Evolutionary conservation across 768 basidiomycete genomes (phyloP).

Genomic region (Hysterangium stoloniferum): DNA sequence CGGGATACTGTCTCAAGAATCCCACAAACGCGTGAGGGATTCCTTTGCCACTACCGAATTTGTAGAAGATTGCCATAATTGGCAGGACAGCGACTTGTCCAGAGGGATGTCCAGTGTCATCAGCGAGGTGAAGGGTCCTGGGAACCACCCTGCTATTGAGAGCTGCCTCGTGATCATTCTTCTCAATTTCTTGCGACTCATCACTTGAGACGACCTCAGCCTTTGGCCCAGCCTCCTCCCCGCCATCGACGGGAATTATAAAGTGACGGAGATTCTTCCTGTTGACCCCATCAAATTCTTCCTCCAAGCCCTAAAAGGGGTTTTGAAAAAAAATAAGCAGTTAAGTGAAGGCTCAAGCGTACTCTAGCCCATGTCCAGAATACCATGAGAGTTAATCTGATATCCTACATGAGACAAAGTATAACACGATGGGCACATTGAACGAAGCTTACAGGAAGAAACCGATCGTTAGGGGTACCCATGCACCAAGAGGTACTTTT

Average conservation of each 20-base stretch:
- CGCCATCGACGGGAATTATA: conserved; percentile 31
- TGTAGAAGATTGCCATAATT: conserved; percentile 52
- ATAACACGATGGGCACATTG: too few relatives aligned
- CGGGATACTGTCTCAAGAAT: conserved; percentile 59
- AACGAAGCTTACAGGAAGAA: conserved; percentile 33
- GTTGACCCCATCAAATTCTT: conserved; percentile 49
- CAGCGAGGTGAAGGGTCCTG: background rate
- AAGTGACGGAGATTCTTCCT: conserved; percentile 48
- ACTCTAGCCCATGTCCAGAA: conserved; percentile 65
- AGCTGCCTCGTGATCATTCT: background rate
- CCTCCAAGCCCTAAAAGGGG: conserved; percentile 43
- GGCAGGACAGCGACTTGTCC: conserved; percentile 35
- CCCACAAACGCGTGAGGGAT: conserved; percentile 62
- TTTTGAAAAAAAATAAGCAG: background rate
- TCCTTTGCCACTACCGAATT: conserved; percentile 43
- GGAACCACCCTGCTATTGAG: too few relatives aligned
- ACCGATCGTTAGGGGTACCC: conserved; percentile 59
- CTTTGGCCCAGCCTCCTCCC: conserved; percentile 5
- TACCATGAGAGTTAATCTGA: conserved; percentile 39
- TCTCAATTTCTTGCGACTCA: too few relatives aligned
- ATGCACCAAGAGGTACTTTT: conserved; percentile 58
- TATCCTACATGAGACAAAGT: background rate
- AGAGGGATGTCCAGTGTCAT: conserved; percentile 10
- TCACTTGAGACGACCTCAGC: too few relatives aligned
- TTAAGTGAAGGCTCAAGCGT: background rate